Evolutionary conservation across 768 basidiomycete species (phyloP), one percentile per base, ranked within the genome.

Genomic region (Mycena vitilis): DNA sequence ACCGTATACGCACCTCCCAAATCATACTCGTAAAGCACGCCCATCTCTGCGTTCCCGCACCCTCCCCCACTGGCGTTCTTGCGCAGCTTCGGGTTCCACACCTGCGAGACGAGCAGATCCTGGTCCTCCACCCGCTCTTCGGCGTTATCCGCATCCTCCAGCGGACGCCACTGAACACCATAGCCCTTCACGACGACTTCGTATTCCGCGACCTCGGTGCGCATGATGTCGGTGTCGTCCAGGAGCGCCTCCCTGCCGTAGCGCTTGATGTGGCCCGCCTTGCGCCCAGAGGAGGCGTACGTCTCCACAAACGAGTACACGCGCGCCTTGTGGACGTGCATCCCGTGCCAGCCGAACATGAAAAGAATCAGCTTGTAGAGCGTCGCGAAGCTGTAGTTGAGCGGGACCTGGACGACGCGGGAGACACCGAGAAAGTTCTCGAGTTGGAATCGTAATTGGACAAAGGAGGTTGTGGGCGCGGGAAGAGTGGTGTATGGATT

Each of bases 371-470:
- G 48, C 18, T n/a, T 48, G 18, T 48, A 48, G 47, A 48, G 47
- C 18, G n/a, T 49, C 22, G 48, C 48, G 48, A 49, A 49, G 22
- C n/a, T 49, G 22, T 49, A 49, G 48, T 49, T 49, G 48, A 40
- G 40, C 15, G 48, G 48, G 11, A 49, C 22, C 22, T 49, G n/a
- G 22, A 22, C 48, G 48, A 49, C 48, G 22, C 48, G 48, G 22
- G 20, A 23, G 48, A 49, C 48, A 7, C 48, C 48, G 9, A 25
- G 12, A 22, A 49, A 49, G 48, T 22, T 6, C 9, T n/a, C 48
- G 1, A 49, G 22, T 23, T 49, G 48, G 48, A 49, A 49, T 11
- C 48, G 48, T 2, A 49, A 10, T 23, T 49, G 48, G 48, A 49
- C 22, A 22, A 49, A 49, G 22, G 48, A 49, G 22, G n/a, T 23